These are phyloP conservation scores for Parascedosporium putredinis DNA, from an alignment of 2,329 filamentous ascomycete genomes.

Conservation along the genomic window DNA sequence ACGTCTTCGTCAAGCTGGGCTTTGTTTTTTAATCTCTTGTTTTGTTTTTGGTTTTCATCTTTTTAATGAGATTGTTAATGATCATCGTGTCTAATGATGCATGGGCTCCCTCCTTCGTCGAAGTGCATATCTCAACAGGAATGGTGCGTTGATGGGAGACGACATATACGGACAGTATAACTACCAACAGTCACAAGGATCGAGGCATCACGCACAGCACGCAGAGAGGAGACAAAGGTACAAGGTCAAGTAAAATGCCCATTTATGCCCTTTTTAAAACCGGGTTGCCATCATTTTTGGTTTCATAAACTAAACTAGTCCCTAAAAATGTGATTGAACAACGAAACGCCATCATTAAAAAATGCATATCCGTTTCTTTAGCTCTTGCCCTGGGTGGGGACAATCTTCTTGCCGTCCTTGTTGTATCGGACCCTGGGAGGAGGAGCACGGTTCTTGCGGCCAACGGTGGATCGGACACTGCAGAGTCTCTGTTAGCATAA, in stretches of 20 bases:
- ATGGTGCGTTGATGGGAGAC: no score
- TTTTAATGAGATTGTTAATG: neutral
- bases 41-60: neutral
- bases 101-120: neutral
- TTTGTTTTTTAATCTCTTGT: no score
- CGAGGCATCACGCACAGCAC: neutral
- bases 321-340: conserved; percentile 2
- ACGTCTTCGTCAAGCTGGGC: no score
- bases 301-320: neutral
- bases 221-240: neutral
- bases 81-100: no score
- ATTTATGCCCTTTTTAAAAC: neutral
- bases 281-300: conserved; percentile 1
- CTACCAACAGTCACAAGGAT: neutral
- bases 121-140: no score
- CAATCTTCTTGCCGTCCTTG: conserved; percentile 99
- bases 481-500: conserved; percentile 29
- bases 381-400: conserved; percentile 66
- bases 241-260: neutral
- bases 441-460: conserved; percentile 97
- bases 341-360: conserved; percentile 3
- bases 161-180: no score
- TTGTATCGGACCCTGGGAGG: conserved; percentile 98
- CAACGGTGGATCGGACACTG: conserved; percentile 93
- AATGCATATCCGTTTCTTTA: neutral